Evolutionary conservation across 2,329 filamentous ascomycete species (phyloP).

Genomic region (Diaporthe amygdali): DNA sequence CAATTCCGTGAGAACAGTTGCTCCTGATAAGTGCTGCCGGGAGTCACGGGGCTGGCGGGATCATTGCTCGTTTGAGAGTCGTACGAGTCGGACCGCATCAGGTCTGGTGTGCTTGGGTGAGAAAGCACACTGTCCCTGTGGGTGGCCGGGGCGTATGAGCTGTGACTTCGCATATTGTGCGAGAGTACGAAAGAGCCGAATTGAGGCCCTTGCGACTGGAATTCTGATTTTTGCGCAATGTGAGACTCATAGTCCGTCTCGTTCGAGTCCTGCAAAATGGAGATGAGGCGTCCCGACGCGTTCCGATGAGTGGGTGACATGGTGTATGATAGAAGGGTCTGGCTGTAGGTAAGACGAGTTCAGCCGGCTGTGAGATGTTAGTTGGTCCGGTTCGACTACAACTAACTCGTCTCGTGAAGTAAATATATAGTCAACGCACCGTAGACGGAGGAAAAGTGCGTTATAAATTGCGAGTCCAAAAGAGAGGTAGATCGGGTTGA

Average conservation of each 20-base stretch:
- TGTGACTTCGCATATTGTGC: constrained; percentile 2
- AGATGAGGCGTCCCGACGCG: constrained; percentile 22
- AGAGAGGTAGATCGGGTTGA: neutral
- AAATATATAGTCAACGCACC: neutral
- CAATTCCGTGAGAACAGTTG: neutral
- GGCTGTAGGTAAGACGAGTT: neutral
- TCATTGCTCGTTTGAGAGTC: constrained; percentile 64
- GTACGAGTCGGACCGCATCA: constrained; percentile 66
- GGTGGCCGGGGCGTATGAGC: neutral
- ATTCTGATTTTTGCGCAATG: neutral
- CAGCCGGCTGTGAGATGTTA: neutral
- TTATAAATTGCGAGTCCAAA: neutral
- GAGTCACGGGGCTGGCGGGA: constrained; percentile 61
- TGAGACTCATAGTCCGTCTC: constrained; percentile 8
- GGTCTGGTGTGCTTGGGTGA: constrained; percentile 58
- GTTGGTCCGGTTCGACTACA: neutral
- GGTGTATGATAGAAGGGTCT: neutral
- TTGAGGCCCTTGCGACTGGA: neutral
- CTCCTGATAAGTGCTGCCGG: constrained; percentile 45
- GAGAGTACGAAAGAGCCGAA: neutral
- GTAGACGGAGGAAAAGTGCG: neutral
- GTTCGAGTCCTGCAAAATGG: constrained; percentile 20
- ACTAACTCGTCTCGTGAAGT: neutral
- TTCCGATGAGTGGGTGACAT: constrained; percentile 20
- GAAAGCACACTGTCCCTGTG: constrained; percentile 35